Conservation (phyloP, 2,329 filamentous ascomycete species). For the Chaetomiaceae sp. region DNA sequence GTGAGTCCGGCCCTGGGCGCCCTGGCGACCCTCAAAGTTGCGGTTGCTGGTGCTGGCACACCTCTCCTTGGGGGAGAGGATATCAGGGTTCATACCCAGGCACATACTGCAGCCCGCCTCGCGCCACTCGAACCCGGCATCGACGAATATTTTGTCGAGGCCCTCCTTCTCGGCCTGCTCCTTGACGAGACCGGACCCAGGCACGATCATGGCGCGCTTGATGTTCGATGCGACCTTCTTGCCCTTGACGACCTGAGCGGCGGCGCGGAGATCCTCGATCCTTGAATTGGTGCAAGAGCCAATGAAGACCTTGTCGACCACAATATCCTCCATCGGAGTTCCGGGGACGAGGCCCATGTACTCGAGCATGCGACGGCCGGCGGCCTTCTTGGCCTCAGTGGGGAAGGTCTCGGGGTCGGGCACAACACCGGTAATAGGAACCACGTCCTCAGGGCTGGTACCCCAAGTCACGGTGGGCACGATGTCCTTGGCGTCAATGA, state of each 20-base stretch:
- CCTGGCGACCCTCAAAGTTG: constrained; percentile 96
- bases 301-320: constrained; percentile 94
- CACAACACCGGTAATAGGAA: constrained; percentile 89
- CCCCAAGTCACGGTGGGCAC: constrained; percentile 94
- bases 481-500: constrained; percentile 90
- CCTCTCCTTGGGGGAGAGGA: constrained; percentile 84
- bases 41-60: constrained; percentile 95
- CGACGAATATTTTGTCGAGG: constrained; percentile 84
- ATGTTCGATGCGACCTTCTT: constrained; percentile 83
- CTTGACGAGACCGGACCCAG: constrained; percentile 92
- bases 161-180: constrained; percentile 86
- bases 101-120: constrained; percentile 99
- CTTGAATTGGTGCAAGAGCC: constrained; percentile 96
- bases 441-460: constrained; percentile 90
- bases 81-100: constrained; percentile 98
- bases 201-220: constrained; percentile 93
- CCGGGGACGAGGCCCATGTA: constrained; percentile 93
- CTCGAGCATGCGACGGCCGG: constrained; percentile 77
- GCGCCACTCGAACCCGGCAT: constrained; percentile 95
- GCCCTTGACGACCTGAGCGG: constrained; percentile 80
- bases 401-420: constrained; percentile 85
- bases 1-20: constrained; percentile 85
- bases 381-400: constrained; percentile 72
- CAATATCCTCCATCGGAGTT: constrained; percentile 87
- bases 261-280: constrained; percentile 90